phyloP scores from a whole-genome alignment of 345 rosid genomes.

The Eutrema japonicum region DNA sequence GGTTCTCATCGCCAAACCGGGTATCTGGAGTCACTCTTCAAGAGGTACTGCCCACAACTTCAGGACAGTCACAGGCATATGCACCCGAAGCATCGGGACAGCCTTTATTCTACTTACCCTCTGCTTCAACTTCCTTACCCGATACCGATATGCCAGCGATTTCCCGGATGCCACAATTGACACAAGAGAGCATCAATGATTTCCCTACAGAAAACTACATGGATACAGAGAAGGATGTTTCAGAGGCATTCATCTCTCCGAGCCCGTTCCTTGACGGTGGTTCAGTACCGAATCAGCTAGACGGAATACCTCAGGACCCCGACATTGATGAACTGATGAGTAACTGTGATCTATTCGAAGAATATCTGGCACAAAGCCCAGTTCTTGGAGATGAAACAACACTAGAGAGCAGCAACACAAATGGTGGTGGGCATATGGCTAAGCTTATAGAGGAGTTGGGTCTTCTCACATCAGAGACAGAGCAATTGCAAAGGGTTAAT shows the following conservation, averaged over 20 bases:
- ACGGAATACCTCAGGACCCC: conserved; percentile 32
- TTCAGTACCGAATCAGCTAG: conserved; percentile 36
- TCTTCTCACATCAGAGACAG: conserved; percentile 29
- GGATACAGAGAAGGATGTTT: conserved; percentile 30
- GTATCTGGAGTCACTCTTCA: conserved; percentile 33
- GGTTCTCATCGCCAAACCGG: conserved; percentile 16
- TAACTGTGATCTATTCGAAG: conserved; percentile 31
- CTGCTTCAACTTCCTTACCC: conserved; percentile 17
- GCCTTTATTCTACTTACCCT: conserved; percentile 18
- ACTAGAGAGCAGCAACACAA: background rate
- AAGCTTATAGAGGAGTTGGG: conserved; percentile 38
- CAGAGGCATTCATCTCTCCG: conserved; percentile 28
- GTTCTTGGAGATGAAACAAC: conserved; percentile 33
- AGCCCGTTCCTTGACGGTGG: conserved; percentile 34
- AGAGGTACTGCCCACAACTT: conserved; percentile 34
- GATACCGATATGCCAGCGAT: conserved; percentile 17
- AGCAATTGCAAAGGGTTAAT: conserved; percentile 27
- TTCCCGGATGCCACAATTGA: conserved; percentile 9
- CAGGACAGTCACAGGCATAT: conserved; percentile 27
- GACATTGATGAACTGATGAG: conserved; percentile 41
- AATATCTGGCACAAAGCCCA: conserved; percentile 27
- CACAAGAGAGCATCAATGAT: conserved; percentile 22
- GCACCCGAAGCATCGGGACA: background rate
- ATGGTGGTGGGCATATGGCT: conserved; percentile 28
- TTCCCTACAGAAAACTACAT: conserved; percentile 33